phyloP scores from a whole-genome alignment of 2,329 filamentous ascomycete species.

The Calonectria honghensis region DNA sequence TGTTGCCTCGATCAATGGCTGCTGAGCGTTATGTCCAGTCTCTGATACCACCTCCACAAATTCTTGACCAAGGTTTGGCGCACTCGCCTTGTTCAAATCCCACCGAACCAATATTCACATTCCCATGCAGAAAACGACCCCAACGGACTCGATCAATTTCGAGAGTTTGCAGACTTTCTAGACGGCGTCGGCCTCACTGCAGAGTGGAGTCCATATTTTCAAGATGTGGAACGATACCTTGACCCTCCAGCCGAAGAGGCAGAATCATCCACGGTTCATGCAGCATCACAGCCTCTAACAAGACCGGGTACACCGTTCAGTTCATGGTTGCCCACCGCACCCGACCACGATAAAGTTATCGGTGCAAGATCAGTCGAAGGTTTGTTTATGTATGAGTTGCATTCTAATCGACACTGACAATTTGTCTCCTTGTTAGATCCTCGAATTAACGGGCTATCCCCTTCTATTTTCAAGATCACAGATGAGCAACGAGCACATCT shows the following conservation, averaged over 20 bases:
- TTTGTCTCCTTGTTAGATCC: constrained; percentile 30
- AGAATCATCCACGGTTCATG: constrained; percentile 35
- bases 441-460: constrained; percentile 45
- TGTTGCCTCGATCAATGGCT: constrained; percentile 25
- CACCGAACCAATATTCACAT: neutral
- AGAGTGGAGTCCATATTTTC: constrained; percentile 63
- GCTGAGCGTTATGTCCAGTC: constrained; percentile 33
- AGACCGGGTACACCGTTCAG: constrained; percentile 60
- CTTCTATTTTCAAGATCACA: constrained; percentile 55
- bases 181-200: constrained; percentile 61
- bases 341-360: constrained; percentile 54
- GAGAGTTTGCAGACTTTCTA: constrained; percentile 62
- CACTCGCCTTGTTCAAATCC: constrained; percentile 33
- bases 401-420: neutral
- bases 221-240: constrained; percentile 49
- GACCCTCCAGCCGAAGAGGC: constrained; percentile 45
- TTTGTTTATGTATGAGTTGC: neutral
- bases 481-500: constrained; percentile 59
- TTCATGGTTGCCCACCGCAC: constrained; percentile 62
- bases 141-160: constrained; percentile 58
- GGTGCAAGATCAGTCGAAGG: constrained; percentile 40
- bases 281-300: constrained; percentile 14
- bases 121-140: constrained; percentile 12
- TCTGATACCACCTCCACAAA: constrained; percentile 36
- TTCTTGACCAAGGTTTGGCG: constrained; percentile 54